Base-by-base conservation (phyloP, 352 stramenopile species). In the Phytophthora palmivora region DNA sequence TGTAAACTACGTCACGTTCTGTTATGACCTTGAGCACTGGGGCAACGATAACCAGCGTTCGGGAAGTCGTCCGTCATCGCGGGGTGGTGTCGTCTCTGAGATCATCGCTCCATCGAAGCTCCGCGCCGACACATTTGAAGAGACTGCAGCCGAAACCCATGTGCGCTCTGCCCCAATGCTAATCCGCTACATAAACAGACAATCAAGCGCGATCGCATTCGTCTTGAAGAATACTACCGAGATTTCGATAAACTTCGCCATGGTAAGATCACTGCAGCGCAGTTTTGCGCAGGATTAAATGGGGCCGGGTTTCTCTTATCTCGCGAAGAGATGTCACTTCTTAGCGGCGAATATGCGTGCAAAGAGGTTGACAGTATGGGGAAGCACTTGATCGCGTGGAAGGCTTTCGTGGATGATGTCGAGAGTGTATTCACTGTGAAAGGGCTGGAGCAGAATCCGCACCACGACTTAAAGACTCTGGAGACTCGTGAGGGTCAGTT, bases 1-100 rank as follows among this genome's bases (percentile, higher is more conserved):
- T 32, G 61, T 95, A 19, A 95, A 94, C 70, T 95, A 92, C 47
- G 83, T 92, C 39, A 93, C 83, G 0, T 95, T 95, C 38, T 95
- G 87, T 63, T 79, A 83, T 43, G 87, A 94, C 21, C 63, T 95
- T 3, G 87, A 93, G 45, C 63, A 87, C 33, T 88, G 75, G 75
- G 66, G 53, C 12, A 59, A 46, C 6, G 75, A 68, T 28, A 82
- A 78, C 38, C 66, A 75, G 26, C 51, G 53, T 8, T 45, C 50
- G 2, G 30, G 19, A 39, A 72, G 53, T 14, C 73, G 79, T 7
- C 79, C 81, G 4, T 70, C 68, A 9, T 90, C 78, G 10, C 67
- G 71, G 19, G 63, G 76, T 28, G 67, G 75, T 0, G 56, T 86
- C 10, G 72, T 72, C 1, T 86, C 79, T 0, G 83, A 90, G 58